Evolutionary conservation across 2,329 filamentous ascomycete species (phyloP).

Genomic region (Ophiobolus disseminans): DNA sequence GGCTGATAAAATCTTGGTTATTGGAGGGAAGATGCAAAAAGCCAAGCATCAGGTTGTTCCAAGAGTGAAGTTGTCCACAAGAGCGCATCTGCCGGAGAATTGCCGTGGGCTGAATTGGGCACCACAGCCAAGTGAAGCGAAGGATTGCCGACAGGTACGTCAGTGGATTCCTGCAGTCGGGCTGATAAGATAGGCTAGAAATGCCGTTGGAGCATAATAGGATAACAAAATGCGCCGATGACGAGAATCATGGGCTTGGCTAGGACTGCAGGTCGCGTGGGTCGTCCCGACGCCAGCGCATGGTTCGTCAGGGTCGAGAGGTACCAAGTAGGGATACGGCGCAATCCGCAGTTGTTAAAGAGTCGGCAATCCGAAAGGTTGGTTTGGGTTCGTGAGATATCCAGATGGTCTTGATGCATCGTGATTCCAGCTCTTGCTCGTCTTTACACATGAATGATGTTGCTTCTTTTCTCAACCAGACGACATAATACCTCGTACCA

Average conservation of each 20-base stretch:
- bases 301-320: too few species aligned
- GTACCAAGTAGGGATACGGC: too few species aligned
- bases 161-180: neutral
- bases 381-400: too few species aligned
- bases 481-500: neutral
- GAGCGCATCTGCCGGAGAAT: neutral
- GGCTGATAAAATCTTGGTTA: too few species aligned
- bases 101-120: neutral
- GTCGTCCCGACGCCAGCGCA: neutral
- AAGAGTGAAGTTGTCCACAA: too few species aligned
- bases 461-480: neutral
- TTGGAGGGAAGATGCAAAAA: too few species aligned
- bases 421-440: too few species aligned
- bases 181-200: constrained; percentile 6
- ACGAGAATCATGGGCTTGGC: neutral
- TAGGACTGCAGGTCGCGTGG: neutral
- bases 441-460: too few species aligned
- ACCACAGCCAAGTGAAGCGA: constrained; percentile 3
- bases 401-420: too few species aligned
- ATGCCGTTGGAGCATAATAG: constrained; percentile 2
- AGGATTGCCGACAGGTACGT: constrained; percentile 2
- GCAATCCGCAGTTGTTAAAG: too few species aligned
- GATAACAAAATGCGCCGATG: neutral
- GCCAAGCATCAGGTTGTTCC: too few species aligned
- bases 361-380: too few species aligned